Evolutionary conservation across 2,329 filamentous ascomycete genomes (phyloP).

Genomic region (Colletotrichum sp.): DNA sequence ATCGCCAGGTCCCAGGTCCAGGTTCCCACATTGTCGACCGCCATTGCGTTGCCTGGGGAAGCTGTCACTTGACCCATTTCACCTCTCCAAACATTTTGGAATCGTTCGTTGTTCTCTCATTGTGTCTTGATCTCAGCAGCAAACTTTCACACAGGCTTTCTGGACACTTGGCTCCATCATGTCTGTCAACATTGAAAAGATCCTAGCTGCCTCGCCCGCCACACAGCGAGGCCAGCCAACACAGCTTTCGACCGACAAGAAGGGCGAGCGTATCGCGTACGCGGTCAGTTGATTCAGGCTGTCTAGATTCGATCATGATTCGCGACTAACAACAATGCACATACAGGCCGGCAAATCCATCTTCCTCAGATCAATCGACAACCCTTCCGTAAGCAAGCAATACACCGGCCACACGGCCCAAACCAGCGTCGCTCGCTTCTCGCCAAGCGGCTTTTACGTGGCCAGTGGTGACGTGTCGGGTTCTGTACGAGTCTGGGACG

Average conservation of each 20-base stretch:
- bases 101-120: neutral
- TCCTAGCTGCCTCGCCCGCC: constrained; percentile 84
- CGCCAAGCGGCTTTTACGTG: constrained; percentile 92
- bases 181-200: constrained; percentile 66
- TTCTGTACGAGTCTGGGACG: constrained; percentile 90
- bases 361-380: constrained; percentile 93
- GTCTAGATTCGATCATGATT: neutral
- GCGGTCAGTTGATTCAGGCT: constrained; percentile 63
- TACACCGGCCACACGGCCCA: constrained; percentile 89
- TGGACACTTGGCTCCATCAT: constrained; percentile 28
- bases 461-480: constrained; percentile 90
- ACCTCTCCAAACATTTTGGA: neutral
- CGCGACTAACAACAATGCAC: neutral
- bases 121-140: neutral
- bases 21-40: constrained; percentile 17
- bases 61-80: neutral
- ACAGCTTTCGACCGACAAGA: constrained; percentile 84
- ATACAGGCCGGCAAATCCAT: constrained; percentile 90
- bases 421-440: constrained; percentile 92
- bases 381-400: constrained; percentile 83
- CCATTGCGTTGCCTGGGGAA: constrained; percentile 17
- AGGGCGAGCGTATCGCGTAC: constrained; percentile 92
- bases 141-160: neutral
- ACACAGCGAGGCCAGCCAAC: constrained; percentile 81
- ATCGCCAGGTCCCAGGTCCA: constrained; percentile 7